A percentile compares a stretch with the other conserved stretches of the same genome.
Conservation (phyloP, 1,139 yeast species). For the Pneumocystis sp. region DNA sequence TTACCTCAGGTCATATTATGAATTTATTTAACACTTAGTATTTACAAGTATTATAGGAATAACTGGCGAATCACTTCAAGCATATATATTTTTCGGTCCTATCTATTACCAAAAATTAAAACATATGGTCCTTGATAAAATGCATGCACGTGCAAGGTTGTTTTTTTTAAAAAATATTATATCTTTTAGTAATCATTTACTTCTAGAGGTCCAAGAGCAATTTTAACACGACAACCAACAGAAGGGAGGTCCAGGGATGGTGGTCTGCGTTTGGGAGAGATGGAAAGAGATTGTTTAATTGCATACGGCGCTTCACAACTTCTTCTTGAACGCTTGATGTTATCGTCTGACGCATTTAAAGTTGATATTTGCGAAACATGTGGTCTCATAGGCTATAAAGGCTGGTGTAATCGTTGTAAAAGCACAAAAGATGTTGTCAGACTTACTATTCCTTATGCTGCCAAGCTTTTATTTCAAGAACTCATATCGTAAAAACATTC, state of each 20-base stretch:
- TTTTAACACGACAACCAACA: conserved; percentile 93
- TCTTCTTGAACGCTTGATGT: conserved; percentile 83
- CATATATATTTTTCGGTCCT: conserved; percentile 96
- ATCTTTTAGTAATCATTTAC: not conserved
- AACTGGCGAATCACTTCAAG: conserved; percentile 94
- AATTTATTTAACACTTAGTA: not conserved
- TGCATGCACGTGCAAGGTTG: conserved; percentile 86
- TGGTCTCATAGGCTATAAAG: conserved; percentile 96
- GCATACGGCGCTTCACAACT: conserved; percentile 98
- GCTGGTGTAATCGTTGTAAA: conserved; percentile 94
- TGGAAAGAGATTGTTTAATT: conserved; percentile 99
- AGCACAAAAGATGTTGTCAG: conserved; percentile 71
- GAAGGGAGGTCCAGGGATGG: conserved; percentile 99
- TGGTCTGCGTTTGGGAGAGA: conserved; percentile 96
- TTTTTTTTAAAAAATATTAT: not conserved
- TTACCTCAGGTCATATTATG: conserved; percentile 39
- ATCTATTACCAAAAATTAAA: conserved; percentile 93
- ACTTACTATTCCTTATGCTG: conserved; percentile 97
- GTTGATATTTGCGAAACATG: conserved; percentile 89
- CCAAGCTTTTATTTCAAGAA: conserved; percentile 89
- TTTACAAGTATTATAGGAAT: conserved; percentile 37
- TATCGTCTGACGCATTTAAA: conserved; percentile 93
- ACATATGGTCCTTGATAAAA: conserved; percentile 97
- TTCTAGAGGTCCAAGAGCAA: conserved; percentile 86
- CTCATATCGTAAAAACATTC: conserved; percentile 29